A percentile compares a stretch with the other conserved stretches of the same genome.
These are phyloP conservation scores for Starmerella tilneyi DNA, from an alignment of 805 yeast species.

Conservation along the genomic window DNA sequence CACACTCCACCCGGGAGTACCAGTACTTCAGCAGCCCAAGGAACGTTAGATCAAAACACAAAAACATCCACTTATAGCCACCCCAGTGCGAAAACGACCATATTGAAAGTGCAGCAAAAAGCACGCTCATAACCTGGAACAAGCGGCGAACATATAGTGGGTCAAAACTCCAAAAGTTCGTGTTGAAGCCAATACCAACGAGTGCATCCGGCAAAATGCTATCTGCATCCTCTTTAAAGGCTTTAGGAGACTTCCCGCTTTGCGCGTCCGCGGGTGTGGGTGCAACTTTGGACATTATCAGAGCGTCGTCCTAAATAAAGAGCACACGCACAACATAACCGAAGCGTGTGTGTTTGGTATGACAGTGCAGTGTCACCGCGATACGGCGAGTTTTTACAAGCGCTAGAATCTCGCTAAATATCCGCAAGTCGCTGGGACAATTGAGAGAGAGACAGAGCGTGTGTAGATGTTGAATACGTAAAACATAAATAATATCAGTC, in stretches of 20 bases:
- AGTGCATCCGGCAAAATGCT: constrained; percentile 13
- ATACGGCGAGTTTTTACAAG: too few relatives aligned
- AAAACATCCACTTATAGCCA: constrained; percentile 17
- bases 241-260: neutral
- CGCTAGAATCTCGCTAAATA: too few relatives aligned
- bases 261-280: neutral
- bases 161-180: constrained; percentile 20
- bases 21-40: constrained; percentile 12
- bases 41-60: constrained; percentile 12
- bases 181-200: constrained; percentile 14
- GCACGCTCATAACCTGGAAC: constrained; percentile 8
- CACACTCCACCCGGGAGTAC: constrained; percentile 19
- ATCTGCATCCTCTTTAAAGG: constrained; percentile 10
- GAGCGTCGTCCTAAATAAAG: too few relatives aligned
- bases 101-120: constrained; percentile 8
- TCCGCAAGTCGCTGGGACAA: too few relatives aligned
- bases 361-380: too few relatives aligned
- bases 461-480: neutral
- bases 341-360: too few relatives aligned
- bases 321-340: too few relatives aligned
- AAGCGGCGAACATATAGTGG: constrained; percentile 18
- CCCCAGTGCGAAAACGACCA: constrained; percentile 14
- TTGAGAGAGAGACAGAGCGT: neutral
- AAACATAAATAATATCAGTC: neutral
- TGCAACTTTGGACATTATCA: neutral